Evolutionary conservation across 2,329 filamentous ascomycete species (phyloP), one percentile per base, ranked within the genome.

Genomic region (Xenoacremonium recifei): DNA sequence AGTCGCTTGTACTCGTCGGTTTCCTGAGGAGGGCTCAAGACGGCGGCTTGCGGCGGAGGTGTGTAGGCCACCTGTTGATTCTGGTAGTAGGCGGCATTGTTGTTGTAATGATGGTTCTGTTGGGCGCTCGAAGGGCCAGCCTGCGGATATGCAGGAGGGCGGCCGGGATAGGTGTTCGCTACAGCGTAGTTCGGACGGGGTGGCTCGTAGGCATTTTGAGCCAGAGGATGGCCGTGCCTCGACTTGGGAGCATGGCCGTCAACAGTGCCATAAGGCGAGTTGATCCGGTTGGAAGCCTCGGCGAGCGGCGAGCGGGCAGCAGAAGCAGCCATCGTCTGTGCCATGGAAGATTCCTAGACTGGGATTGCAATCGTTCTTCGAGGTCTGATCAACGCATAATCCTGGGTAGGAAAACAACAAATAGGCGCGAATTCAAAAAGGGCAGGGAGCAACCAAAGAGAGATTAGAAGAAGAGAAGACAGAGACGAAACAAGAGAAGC

Each of bases 221-320:
- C 39, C 37, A 42, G 36, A 17, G 48, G 40, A 30, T 60, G 59
- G 31, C 57, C 54, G 44, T 59, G 48, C 33, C 59, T 58, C 41
- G 58, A 33, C 51, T 69, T 71, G 44, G 47, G 43, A 19, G 47
- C 44, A 21, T 60, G 56, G 16, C 51, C 42, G 21, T 63, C 54
- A 35, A 54, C 42, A 36, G 51, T 40, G 29, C 59, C 54, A 45
- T 61, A 61, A 15, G 61, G 56, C 19, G 70, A 68, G 53, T 76
- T 77, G 50, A 72, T 62, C 49, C 73, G 69, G 47, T 70, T 65
- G 19, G 66, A 69, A 17, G 72, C 71, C 57, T 78, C 75, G 23
- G 65, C 65, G 33, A 78, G 61, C 32, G 75, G 75, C 39, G 62
- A 55, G 42, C 69, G 68, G 38, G 46, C 15, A 40, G 48, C 17